Base-by-base conservation (phyloP, 1,284 basidiomycete species). In the Ganoderma sinense region DNA sequence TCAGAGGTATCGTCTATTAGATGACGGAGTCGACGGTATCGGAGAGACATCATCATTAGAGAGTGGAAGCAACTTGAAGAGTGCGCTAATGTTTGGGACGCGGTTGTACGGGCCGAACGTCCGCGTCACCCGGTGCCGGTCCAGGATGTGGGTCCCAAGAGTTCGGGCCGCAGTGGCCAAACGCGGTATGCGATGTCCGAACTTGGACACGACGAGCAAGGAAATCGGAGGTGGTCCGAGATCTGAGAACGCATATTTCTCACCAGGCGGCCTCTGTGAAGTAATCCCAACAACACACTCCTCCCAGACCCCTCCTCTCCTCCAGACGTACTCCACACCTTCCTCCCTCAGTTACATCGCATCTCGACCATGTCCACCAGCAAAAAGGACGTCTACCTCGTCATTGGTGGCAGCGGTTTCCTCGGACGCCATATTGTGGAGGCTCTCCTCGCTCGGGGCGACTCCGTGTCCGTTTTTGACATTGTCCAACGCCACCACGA, bases 331-430 rank as follows among this genome's bases (percentile, higher is more conserved):
- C 43, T 40, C 31, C 23, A 41, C 23, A 41, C 36, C 33, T 43
- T 39, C 53, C 48, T 29, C 39, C 7, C 43, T 43, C 39, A 16
- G 7, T 56, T 3, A 2, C 40, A 26, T 1, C 40, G 7, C 59
- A 16, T 41, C 48, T 41, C 53, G 48, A 53, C 16, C 41, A 81
- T 81, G 80, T 68, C 77, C 60, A 56, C 77, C 36, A 62, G 68
- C 60, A 66, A 72, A 45, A 75, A 78, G 65, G 91, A 94, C 71
- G 80, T 87, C 20, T 95, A 92, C 80, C 84, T 97, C 71, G 94
- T 97, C 76, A 91, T 97, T 80, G 96, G 96, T 53, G 96, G 96
- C 65, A 95, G 94, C 77, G 96, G 97, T 13, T 98, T 98, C 82
- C 85, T 98, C 16, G 97, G 97, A 53, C 85, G 95, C 71, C 94